Base-by-base conservation (phyloP, 495 filamentous ascomycete species). In the Chaetomium tenue region DNA sequence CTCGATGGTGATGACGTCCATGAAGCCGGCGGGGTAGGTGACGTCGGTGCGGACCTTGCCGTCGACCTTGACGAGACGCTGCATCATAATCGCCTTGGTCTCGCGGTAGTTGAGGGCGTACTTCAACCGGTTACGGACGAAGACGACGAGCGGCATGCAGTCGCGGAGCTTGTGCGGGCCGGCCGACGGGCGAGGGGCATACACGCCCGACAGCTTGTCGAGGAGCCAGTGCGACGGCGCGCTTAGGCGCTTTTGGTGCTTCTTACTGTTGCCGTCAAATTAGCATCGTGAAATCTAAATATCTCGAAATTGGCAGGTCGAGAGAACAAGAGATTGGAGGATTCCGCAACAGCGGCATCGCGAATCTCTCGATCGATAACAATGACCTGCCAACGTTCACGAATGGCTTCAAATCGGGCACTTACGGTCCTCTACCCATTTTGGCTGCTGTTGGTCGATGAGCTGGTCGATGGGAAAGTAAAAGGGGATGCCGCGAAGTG, bases 161-260 rank as follows among this genome's bases (percentile, higher is more conserved):
- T 98, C 95, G 74, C 94, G 88, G 78, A 95, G 87, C 87, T 98
- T 98, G 88, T 98, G 95, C 77, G 94, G 94, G 89, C 94, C 94
- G 72, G 93, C 85, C 65, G 93, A 96, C 67, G 94, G 88, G 79
- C 91, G 91, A 77, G 94, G 94, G 72, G 94, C 94, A 80, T 97
- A 98, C 84, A 90, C 87, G 78, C 93, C 94, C 78, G 92, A 96
- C 70, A 98, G 88, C 83, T 98, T 98, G 89, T 98, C 94, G 76
- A 98, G 86, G 75, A 98, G 91, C 94, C 95, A 98, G 87, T 98
- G 94, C 78, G 90, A 93, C 73, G 94, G 94, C 78, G 94, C 94
- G 79, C 90, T 93, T 75, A 98, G 86, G 86, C 94, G 92, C 93
- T 98, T 98, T 80, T 97, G 92, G 83, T 98, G 95, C 87, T 98